Conservation (phyloP, 495 filamentous ascomycete species). For the Podospora didyma region DNA sequence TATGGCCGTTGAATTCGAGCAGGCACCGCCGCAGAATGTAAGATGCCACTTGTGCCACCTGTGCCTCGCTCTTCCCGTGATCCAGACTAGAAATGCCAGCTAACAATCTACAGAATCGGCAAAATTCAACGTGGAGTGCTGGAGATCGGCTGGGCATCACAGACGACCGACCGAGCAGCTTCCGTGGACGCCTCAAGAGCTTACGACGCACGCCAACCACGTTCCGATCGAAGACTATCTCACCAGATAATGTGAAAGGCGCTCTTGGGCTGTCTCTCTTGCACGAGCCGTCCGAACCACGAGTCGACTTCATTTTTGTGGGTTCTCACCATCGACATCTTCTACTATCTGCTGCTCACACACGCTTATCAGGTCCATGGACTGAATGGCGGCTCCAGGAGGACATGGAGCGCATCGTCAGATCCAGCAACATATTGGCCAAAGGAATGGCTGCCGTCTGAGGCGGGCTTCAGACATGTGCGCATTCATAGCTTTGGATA, state of each 20-base stretch:
- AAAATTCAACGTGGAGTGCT: neutral
- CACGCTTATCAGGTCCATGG: conserved; percentile 19
- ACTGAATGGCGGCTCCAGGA: conserved; percentile 22
- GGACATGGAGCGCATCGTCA: conserved; percentile 20
- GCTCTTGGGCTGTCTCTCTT: conserved; percentile 13
- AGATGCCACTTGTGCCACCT: neutral
- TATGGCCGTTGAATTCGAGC: neutral
- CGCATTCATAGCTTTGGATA: conserved; percentile 31
- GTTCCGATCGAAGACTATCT: neutral
- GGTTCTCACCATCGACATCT: neutral
- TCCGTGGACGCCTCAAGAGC: neutral
- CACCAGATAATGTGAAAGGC: conserved; percentile 2
- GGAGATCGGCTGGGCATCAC: neutral
- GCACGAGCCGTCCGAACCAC: conserved; percentile 17
- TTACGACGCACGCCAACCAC: neutral
- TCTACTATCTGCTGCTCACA: neutral
- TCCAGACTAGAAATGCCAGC: neutral
- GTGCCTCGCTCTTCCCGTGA: neutral
- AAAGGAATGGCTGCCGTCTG: conserved; percentile 28
- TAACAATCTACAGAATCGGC: neutral
- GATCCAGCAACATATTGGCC: conserved; percentile 26
- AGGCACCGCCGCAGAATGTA: neutral
- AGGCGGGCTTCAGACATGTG: conserved; percentile 21
- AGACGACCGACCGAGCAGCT: neutral
- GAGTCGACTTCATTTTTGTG: conserved; percentile 23